A percentile compares a stretch with the other conserved stretches of the same genome.
Evolutionary conservation across 1,139 yeast genomes (phyloP).

Genomic region (Saccharomyces hybrid): DNA sequence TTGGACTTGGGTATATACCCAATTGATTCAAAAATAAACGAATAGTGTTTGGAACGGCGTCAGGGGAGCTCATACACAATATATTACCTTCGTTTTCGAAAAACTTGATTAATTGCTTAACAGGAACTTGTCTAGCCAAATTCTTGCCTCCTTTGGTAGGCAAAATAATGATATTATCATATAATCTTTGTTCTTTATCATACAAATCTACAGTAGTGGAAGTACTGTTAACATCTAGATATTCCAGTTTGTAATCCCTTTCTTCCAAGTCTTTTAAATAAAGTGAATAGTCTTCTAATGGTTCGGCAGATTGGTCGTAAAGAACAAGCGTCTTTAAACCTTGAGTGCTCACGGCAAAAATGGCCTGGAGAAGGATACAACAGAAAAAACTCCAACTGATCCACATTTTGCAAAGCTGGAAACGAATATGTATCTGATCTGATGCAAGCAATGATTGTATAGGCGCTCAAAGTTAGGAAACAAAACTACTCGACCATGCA

Average conservation of each 20-base stretch:
- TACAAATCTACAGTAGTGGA: conserved; percentile 34
- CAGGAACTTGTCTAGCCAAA: conserved; percentile 39
- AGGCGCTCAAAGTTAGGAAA: neutral
- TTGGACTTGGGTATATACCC: conserved; percentile 81
- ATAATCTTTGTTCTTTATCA: conserved; percentile 37
- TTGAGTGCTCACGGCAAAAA: conserved; percentile 8
- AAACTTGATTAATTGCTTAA: conserved; percentile 43
- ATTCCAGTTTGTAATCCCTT: conserved; percentile 30
- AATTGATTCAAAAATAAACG: conserved; percentile 65
- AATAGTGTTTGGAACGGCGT: conserved; percentile 60
- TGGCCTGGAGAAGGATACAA: neutral
- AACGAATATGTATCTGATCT: neutral
- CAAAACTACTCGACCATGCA: neutral
- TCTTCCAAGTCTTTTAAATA: conserved; percentile 30
- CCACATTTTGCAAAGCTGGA: neutral
- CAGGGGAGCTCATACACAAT: conserved; percentile 49
- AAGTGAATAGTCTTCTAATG: conserved; percentile 27
- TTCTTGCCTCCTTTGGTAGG: conserved; percentile 35
- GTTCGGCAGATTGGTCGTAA: conserved; percentile 31
- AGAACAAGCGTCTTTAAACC: conserved; percentile 32
- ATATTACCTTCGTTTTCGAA: conserved; percentile 65
- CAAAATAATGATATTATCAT: conserved; percentile 48
- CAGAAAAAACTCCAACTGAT: neutral
- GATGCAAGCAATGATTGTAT: neutral
- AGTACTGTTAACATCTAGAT: conserved; percentile 20